Percentiles rank a stretch among this genome's conserved stretches.
Conservation (phyloP, 2,329 filamentous ascomycete species). For the Aspergillus piperis region DNA sequence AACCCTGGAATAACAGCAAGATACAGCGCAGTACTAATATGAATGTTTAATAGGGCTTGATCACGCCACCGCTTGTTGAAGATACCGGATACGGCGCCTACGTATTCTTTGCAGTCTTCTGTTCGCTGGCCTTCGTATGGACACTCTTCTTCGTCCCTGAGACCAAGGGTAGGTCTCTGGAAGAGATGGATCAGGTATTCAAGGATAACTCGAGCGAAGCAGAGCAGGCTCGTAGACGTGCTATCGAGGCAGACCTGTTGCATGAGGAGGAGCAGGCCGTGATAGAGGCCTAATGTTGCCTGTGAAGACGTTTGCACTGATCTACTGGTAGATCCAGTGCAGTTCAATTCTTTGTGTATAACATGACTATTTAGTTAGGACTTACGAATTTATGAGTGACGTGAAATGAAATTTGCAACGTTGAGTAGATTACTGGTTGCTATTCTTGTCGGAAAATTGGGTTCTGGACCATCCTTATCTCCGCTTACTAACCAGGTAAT, state of each 20-base stretch:
- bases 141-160: slow-evolving; percentile 59
- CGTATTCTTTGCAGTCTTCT: slow-evolving; percentile 62
- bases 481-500: background rate
- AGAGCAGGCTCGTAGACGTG: slow-evolving; percentile 31
- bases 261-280: slow-evolving; percentile 4
- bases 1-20: background rate
- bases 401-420: background rate
- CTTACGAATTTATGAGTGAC: background rate
- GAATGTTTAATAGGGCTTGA: slow-evolving; percentile 50
- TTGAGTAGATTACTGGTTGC: background rate
- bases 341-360: background rate
- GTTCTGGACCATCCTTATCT: background rate
- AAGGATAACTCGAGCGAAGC: slow-evolving; percentile 39
- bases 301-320: background rate
- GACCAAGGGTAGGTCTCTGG: slow-evolving; percentile 57
- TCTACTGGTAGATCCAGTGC: background rate
- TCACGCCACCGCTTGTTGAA: slow-evolving; percentile 65
- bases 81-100: slow-evolving; percentile 57
- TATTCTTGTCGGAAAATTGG: background rate
- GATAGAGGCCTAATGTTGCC: background rate
- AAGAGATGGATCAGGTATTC: slow-evolving; percentile 56
- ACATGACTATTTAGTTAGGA: background rate
- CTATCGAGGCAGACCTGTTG: slow-evolving; percentile 37
- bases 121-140: slow-evolving; percentile 53
- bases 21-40: background rate